phyloP scores from a whole-genome alignment of 352 stramenopile genomes.

The Pythium chondricola region DNA sequence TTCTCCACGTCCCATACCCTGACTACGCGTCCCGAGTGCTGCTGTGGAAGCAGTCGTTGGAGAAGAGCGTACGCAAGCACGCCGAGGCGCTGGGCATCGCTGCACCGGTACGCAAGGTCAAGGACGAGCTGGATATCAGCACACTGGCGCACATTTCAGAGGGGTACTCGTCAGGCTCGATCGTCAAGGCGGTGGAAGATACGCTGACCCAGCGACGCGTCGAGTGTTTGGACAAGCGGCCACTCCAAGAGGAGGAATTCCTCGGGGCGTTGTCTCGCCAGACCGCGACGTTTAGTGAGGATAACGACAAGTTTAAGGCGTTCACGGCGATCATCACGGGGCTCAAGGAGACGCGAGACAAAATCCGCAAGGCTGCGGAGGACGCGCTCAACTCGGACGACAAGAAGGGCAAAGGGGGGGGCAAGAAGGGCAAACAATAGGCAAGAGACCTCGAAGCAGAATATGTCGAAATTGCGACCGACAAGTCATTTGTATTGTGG shows the following conservation, averaged over 20 bases:
- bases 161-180: slow-evolving; percentile 86
- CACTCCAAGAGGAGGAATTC: slow-evolving; percentile 85
- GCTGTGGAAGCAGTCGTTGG: slow-evolving; percentile 84
- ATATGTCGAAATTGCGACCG: too few relatives aligned
- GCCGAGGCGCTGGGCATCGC: slow-evolving; percentile 23
- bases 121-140: slow-evolving; percentile 74
- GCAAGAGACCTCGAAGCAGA: too few relatives aligned
- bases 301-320: slow-evolving; percentile 70
- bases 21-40: slow-evolving; percentile 88
- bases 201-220: slow-evolving; percentile 77
- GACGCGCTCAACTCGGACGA: slow-evolving; percentile 57
- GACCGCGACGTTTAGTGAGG: slow-evolving; percentile 52
- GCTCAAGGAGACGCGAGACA: slow-evolving; percentile 65
- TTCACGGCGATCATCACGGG: slow-evolving; percentile 74
- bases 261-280: slow-evolving; percentile 64
- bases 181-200: slow-evolving; percentile 64
- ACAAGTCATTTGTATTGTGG: too few relatives aligned
- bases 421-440: slow-evolving; percentile 77
- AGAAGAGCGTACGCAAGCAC: slow-evolving; percentile 37
- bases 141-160: slow-evolving; percentile 89
- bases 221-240: slow-evolving; percentile 70
- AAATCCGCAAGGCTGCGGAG: slow-evolving; percentile 50
- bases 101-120: slow-evolving; percentile 17
- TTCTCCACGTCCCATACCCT: slow-evolving; percentile 89
- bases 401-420: slow-evolving; percentile 40